Percentiles rank a stretch among this genome's conserved stretches.
These are phyloP conservation scores for Candida tammaniensis DNA, from an alignment of 805 yeast genomes.

Conservation along the genomic window DNA sequence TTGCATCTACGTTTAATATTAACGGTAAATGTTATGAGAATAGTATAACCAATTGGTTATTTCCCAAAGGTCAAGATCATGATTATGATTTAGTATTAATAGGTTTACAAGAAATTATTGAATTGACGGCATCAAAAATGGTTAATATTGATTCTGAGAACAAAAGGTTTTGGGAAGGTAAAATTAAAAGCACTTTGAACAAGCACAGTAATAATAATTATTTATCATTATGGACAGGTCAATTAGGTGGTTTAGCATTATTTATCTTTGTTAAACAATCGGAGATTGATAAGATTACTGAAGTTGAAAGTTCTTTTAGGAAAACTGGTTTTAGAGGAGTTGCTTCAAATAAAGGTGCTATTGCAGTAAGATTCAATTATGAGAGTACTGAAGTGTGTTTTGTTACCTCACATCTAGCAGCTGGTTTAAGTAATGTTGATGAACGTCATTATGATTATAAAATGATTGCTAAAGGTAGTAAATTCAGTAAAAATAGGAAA, in stretches of 20 bases:
- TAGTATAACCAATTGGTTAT: constrained; percentile 43
- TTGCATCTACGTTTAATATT: constrained; percentile 53
- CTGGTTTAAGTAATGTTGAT: constrained; percentile 77
- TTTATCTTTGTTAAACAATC: constrained; percentile 63
- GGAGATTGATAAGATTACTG: constrained; percentile 50
- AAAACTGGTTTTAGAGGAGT: constrained; percentile 95
- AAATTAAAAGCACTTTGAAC: constrained; percentile 49
- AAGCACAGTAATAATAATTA: constrained; percentile 41
- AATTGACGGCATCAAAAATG: constrained; percentile 79
- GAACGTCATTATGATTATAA: constrained; percentile 88
- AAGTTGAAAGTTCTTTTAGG: constrained; percentile 69
- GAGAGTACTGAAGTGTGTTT: constrained; percentile 73
- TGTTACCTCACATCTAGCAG: constrained; percentile 87
- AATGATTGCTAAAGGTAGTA: constrained; percentile 65
- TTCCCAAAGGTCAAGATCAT: constrained; percentile 48
- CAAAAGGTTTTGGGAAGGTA: constrained; percentile 62
- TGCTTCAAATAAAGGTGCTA: constrained; percentile 79
- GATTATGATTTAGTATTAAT: constrained; percentile 72
- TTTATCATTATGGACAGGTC: constrained; percentile 66
- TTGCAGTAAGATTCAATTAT: constrained; percentile 63
- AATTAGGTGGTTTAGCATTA: constrained; percentile 80
- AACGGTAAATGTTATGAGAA: constrained; percentile 48
- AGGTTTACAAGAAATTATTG: constrained; percentile 85
- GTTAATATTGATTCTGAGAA: constrained; percentile 68
- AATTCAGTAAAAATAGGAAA: constrained; percentile 51